These are phyloP conservation scores for Solanum aculeatissimum DNA, from an alignment of 305 asterid genomes.

Conservation along the genomic window DNA sequence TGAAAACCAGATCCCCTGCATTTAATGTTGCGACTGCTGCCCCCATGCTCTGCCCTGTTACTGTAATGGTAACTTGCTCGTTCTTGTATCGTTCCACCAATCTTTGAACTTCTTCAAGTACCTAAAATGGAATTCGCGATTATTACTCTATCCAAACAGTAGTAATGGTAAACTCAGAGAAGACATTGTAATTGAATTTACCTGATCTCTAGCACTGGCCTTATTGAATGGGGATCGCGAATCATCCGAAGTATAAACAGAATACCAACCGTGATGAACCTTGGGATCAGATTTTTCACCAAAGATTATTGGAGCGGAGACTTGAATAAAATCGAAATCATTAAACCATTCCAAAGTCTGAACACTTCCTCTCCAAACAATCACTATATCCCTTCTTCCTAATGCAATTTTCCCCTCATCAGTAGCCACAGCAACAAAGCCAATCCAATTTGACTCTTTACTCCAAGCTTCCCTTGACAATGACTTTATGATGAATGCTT, in stretches of 20 bases:
- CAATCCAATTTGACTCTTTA: conserved; percentile 66
- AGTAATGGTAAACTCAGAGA: not conserved
- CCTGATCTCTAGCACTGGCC: conserved; percentile 50
- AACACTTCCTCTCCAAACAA: conserved; percentile 75
- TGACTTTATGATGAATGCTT: conserved; percentile 32
- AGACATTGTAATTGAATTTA: not conserved
- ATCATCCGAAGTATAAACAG: conserved; percentile 34
- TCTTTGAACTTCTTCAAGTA: conserved; percentile 25
- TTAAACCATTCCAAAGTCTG: conserved; percentile 45
- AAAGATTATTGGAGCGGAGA: not conserved
- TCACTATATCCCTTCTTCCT: conserved; percentile 60
- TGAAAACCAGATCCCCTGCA: conserved; percentile 38
- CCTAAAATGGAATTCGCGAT: conserved; percentile 7
- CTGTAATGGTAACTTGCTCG: conserved; percentile 49
- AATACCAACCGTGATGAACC: conserved; percentile 36
- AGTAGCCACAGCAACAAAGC: conserved; percentile 61
- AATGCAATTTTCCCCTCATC: conserved; percentile 43
- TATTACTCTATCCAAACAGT: not conserved
- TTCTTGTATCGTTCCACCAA: conserved; percentile 22
- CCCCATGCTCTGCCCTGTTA: conserved; percentile 54
- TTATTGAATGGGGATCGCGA: conserved; percentile 14
- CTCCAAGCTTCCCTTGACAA: conserved; percentile 47
- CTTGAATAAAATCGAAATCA: conserved; percentile 11
- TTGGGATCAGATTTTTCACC: conserved; percentile 5
- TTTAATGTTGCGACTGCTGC: conserved; percentile 40